Conservation (phyloP, 257 asterid genomes). For the Solanum appendiculatum region DNA sequence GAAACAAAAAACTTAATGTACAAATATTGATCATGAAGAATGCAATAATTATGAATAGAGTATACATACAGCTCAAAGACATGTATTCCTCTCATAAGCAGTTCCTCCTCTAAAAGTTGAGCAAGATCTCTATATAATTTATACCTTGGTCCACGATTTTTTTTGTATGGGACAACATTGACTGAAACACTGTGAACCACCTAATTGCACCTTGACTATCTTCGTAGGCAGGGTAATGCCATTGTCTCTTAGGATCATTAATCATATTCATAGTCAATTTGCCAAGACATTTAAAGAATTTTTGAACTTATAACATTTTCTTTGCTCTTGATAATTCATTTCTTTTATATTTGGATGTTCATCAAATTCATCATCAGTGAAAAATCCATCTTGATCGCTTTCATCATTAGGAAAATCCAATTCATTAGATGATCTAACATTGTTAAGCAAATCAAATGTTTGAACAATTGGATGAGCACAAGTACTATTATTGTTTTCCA, state of each 20-base stretch:
- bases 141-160: neutral
- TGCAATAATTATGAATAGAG: too few species aligned
- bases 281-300: too few species aligned
- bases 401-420: neutral
- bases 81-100: neutral
- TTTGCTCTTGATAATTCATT: neutral
- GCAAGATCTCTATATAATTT: neutral
- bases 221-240: too few species aligned
- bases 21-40: too few species aligned
- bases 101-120: too few species aligned
- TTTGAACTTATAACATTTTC: neutral
- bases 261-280: neutral
- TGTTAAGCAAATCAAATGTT: neutral
- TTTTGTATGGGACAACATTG: neutral
- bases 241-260: neutral
- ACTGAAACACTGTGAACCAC: neutral
- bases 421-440: neutral
- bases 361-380: neutral
- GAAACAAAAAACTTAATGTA: too few species aligned
- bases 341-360: neutral
- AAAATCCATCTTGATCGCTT: neutral
- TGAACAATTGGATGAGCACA: neutral
- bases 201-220: neutral
- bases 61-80: neutral
- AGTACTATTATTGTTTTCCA: neutral